phyloP scores from a whole-genome alignment of 164 flowering plant genomes.

The Sextonia rubra region DNA sequence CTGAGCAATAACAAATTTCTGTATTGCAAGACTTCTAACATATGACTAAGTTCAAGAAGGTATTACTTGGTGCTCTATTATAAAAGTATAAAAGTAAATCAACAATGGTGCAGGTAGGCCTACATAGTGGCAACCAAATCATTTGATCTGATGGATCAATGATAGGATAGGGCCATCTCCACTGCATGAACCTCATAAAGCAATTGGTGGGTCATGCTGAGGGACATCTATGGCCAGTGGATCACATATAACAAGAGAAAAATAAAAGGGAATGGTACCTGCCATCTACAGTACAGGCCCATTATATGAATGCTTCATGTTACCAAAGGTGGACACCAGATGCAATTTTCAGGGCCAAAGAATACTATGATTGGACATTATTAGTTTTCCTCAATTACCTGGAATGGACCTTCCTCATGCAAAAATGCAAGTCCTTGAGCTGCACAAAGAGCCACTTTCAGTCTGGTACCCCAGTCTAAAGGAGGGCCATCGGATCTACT shows the following conservation, averaged over 20 bases:
- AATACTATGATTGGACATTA: background rate
- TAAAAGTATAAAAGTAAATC: background rate
- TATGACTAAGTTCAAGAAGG: background rate
- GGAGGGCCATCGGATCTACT: conserved; percentile 88
- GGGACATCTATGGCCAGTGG: too few relatives aligned
- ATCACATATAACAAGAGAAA: too few relatives aligned
- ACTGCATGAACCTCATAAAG: too few relatives aligned
- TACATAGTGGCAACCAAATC: background rate
- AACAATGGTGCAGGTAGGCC: background rate
- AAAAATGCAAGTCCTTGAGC: conserved; percentile 94
- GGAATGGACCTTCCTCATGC: conserved; percentile 99
- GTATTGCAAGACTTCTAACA: background rate
- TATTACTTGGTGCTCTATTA: background rate
- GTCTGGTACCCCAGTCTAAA: conserved; percentile 85
- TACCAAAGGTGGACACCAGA: background rate
- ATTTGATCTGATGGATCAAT: background rate
- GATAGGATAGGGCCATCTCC: too few relatives aligned
- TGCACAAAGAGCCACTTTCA: conserved; percentile 90
- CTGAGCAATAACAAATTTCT: background rate
- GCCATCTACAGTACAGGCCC: conserved; percentile 14
- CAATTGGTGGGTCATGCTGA: too few relatives aligned
- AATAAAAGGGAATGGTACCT: conserved; percentile 7
- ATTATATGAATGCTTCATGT: background rate
- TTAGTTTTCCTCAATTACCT: conserved; percentile 42
- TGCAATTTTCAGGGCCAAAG: background rate